A percentile compares a stretch with the other conserved stretches of the same genome.
These are phyloP conservation scores for Piromyces sp. DNA, from an alignment of 192 early-diverging fungal genomes.

Conservation along the genomic window DNA sequence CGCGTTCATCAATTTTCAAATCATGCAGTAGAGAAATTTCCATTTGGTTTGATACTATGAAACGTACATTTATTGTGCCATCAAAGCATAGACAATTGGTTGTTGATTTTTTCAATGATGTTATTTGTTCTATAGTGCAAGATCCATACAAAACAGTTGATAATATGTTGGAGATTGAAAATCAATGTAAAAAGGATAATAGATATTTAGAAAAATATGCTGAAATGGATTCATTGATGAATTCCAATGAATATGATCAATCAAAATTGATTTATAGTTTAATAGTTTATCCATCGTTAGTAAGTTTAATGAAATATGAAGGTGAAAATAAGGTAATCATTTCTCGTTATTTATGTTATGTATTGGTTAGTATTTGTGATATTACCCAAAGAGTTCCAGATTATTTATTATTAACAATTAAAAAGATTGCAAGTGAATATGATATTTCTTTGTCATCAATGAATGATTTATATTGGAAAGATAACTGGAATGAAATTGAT, in stretches of 20 bases:
- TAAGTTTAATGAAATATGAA: constrained; percentile 7
- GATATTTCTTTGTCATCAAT: neutral
- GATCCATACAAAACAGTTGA: constrained; percentile 46
- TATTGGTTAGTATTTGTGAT: neutral
- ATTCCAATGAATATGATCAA: neutral
- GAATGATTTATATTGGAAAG: neutral
- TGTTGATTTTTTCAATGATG: constrained; percentile 47
- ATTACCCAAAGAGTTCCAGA: neutral
- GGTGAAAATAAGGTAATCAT: neutral
- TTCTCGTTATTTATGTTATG: neutral
- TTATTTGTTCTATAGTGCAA: constrained; percentile 32
- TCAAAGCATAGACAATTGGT: constrained; percentile 12
- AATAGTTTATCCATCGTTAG: constrained; percentile 16
- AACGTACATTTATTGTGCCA: neutral
- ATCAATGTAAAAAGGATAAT: constrained; percentile 12
- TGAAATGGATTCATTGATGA: neutral
- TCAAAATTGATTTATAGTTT: neutral
- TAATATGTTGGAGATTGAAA: constrained; percentile 20
- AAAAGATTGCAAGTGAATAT: neutral
- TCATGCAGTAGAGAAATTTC: constrained; percentile 29
- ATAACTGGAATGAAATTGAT: neutral
- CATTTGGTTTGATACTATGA: constrained; percentile 8
- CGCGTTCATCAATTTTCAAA: constrained; percentile 36
- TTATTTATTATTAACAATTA: neutral
- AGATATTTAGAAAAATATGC: constrained; percentile 3